phyloP scores from a whole-genome alignment of 306 rosid genomes.

The Lithocarpus polystachyus region DNA sequence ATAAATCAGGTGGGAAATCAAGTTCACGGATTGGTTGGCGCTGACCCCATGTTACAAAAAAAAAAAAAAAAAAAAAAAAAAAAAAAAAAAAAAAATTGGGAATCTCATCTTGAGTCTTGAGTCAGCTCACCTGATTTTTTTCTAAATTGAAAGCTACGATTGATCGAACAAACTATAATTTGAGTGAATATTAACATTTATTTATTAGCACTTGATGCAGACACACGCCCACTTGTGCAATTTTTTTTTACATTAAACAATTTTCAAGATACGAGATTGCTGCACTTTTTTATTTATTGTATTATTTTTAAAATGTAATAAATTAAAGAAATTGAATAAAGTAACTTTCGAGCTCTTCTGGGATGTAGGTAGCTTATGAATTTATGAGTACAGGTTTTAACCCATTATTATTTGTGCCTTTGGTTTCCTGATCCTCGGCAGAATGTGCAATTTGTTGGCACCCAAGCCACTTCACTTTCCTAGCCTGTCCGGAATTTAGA shows the following conservation, averaged over 20 bases:
- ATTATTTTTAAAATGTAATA: neutral
- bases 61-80: no score
- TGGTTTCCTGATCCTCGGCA: constrained; percentile 1
- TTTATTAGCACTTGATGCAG: constrained; percentile 1
- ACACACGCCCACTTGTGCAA: constrained; percentile 27
- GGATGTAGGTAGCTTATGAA: neutral
- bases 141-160: neutral
- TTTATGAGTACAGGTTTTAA: neutral
- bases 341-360: neutral
- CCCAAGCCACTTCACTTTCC: neutral
- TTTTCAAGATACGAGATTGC: neutral
- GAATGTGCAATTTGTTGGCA: neutral
- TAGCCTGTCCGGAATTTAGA: neutral
- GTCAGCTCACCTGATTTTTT: constrained; percentile 9
- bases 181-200: neutral
- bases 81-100: neutral
- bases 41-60: neutral
- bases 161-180: neutral
- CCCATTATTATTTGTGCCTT: neutral
- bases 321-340: neutral
- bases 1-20: neutral
- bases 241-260: constrained; percentile 8
- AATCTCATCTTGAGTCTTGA: neutral
- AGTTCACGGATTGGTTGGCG: constrained; percentile 1
- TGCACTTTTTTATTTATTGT: neutral